These are phyloP conservation scores for Tulasnella sp. DNA, from an alignment of 768 basidiomycete genomes.

Conservation along the genomic window DNA sequence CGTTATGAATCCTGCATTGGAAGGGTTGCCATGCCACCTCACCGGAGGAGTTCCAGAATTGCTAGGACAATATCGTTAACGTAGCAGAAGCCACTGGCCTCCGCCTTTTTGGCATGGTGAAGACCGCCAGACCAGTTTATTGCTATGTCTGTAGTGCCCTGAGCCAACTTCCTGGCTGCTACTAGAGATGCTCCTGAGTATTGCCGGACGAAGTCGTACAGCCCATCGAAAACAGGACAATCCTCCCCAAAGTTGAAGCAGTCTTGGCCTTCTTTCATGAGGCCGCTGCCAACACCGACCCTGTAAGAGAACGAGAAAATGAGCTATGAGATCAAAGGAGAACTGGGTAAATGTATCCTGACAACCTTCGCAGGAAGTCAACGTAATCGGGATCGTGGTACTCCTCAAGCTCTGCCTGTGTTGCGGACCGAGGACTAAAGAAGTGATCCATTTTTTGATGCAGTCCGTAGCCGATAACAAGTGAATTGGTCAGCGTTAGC, in stretches of 20 bases:
- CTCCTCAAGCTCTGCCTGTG: constrained; percentile 81
- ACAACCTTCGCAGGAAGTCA: constrained; percentile 89
- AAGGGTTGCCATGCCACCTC: constrained; percentile 38
- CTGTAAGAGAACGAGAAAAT: constrained; percentile 10
- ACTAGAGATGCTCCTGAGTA: constrained; percentile 92
- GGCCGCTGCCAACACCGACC: constrained; percentile 4
- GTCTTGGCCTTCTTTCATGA: constrained; percentile 68
- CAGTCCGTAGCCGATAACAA: constrained; percentile 94
- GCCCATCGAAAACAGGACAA: constrained; percentile 92
- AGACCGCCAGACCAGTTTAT: constrained; percentile 99
- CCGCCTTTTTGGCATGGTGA: constrained; percentile 96
- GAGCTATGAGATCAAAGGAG: background rate
- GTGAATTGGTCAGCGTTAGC: constrained; percentile 91
- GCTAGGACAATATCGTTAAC: constrained; percentile 96
- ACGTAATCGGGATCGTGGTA: constrained; percentile 97
- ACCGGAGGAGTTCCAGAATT: constrained; percentile 90
- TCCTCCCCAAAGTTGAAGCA: constrained; percentile 96
- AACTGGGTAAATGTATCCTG: background rate
- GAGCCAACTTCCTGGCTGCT: constrained; percentile 83
- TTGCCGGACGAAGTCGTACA: constrained; percentile 93
- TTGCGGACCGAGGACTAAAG: constrained; percentile 86
- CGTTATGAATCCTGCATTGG: background rate
- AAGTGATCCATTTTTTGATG: constrained; percentile 94
- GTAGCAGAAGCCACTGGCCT: constrained; percentile 98
- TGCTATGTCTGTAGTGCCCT: constrained; percentile 90